Percentiles rank a stretch among this genome's conserved stretches.
Conservation (phyloP, 768 basidiomycete species). For the Collybia mongolica region DNA sequence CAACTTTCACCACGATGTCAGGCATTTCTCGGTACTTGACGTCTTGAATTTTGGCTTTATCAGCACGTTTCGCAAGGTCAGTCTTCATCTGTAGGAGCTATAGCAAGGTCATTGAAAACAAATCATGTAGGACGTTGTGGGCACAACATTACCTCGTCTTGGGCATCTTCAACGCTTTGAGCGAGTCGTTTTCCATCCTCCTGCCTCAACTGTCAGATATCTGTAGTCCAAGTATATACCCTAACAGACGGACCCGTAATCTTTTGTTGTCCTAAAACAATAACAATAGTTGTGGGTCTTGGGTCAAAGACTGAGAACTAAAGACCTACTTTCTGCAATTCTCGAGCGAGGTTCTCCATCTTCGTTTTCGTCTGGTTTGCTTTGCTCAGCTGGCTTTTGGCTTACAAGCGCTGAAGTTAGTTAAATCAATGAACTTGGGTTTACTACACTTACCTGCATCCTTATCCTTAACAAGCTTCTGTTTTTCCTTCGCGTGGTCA, state of each 20-base stretch:
- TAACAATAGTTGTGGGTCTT: no score
- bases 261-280: slow-evolving; percentile 91
- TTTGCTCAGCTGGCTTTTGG: slow-evolving; percentile 83
- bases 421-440: slow-evolving; percentile 4
- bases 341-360: slow-evolving; percentile 87
- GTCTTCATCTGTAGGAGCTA: slow-evolving; percentile 80
- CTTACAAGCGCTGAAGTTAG: slow-evolving; percentile 32
- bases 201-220: slow-evolving; percentile 36
- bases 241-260: slow-evolving; percentile 53
- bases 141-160: slow-evolving; percentile 62
- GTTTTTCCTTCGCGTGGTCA: slow-evolving; percentile 89
- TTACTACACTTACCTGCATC: slow-evolving; percentile 63
- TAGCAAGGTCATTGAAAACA: slow-evolving; percentile 2
- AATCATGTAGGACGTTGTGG: slow-evolving; percentile 4
- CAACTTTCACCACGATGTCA: slow-evolving; percentile 88
- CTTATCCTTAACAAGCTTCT: slow-evolving; percentile 88
- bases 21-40: slow-evolving; percentile 82
- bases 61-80: slow-evolving; percentile 77
- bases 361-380: slow-evolving; percentile 86
- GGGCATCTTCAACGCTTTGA: slow-evolving; percentile 81
- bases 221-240: slow-evolving; percentile 18
- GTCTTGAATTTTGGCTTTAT: slow-evolving; percentile 77
- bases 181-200: slow-evolving; percentile 83
- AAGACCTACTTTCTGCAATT: slow-evolving; percentile 78
- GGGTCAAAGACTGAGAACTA: no score